Base-by-base conservation (phyloP, 495 filamentous ascomycete genomes). In the Antarctomyces pellizariae region DNA sequence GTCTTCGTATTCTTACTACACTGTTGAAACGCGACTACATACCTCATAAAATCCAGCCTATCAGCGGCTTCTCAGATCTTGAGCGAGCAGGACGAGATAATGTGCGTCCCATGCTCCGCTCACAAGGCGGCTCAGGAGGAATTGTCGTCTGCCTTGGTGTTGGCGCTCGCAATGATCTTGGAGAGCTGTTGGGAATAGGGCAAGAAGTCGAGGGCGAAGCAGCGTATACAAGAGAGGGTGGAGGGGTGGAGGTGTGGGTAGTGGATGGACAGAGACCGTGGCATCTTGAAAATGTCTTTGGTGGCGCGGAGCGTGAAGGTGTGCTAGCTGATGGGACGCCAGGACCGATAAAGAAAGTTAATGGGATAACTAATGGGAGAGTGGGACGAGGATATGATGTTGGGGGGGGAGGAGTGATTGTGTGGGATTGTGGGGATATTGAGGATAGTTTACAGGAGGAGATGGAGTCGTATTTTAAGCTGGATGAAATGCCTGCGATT, bases 21-120 rank as follows among this genome's bases (percentile, higher is more conserved):
- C 62, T 95, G 10, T 59, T 97, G 26, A 92, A 84, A 55, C 74
- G 79, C 56, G 86, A 97, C 57, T 95, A 84, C 44, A 89, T 97
- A 36, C 72, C 73, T n/a, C 84, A 95, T 52, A 93, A 91, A 57
- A 90, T 95, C 34, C 77, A 90, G 38, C 86, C 89, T 3, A 71
- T 97, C 18, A 64, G 75, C 9, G 86, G 86, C 17, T 93, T 93
- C 68, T 71, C 67, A 35, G 86, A 95, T 42, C 70, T 97, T 19
- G 56, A 74, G 40, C 65, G 67, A 38, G 67, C 66, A 15, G 79
- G 79, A 16, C 56, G 65, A 43, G 68, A 78, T 34, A 56, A 86
- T 26, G 66, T 92, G 29, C 56, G 53, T 25, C 78, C 76, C 5
- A 83, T 90, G 79, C 74, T 71, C 52, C 70, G 69, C 43, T 62